These are phyloP conservation scores for Boletus rubescentipes DNA, from an alignment of 768 basidiomycete genomes.

Conservation along the genomic window DNA sequence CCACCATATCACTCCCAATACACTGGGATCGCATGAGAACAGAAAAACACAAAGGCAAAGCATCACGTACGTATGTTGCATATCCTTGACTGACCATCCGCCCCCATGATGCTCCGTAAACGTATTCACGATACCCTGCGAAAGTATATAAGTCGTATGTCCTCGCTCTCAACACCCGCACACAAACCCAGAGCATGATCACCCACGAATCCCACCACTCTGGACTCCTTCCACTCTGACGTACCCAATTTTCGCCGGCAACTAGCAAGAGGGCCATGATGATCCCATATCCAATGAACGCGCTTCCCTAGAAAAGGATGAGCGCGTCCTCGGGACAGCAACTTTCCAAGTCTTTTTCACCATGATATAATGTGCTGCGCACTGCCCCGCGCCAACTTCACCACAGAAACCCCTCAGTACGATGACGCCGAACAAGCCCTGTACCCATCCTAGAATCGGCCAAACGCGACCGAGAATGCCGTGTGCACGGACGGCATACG, in stretches of 20 bases:
- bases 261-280: slow-evolving; percentile 79
- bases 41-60: background rate
- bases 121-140: slow-evolving; percentile 65
- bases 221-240: slow-evolving; percentile 68
- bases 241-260: slow-evolving; percentile 76
- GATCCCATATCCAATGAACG: slow-evolving; percentile 84
- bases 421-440: slow-evolving; percentile 85
- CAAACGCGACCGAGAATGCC: slow-evolving; percentile 81
- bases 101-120: slow-evolving; percentile 88
- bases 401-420: slow-evolving; percentile 78
- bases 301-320: slow-evolving; percentile 54
- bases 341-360: slow-evolving; percentile 25
- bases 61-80: slow-evolving; percentile 83
- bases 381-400: slow-evolving; percentile 71
- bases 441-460: slow-evolving; percentile 84
- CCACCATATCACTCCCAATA: slow-evolving; percentile 69
- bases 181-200: slow-evolving; percentile 52
- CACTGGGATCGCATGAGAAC: slow-evolving; percentile 37
- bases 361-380: slow-evolving; percentile 87
- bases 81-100: slow-evolving; percentile 85
- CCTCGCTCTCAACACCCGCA: background rate
- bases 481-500: slow-evolving; percentile 68
- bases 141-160: background rate
- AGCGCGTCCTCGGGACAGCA: background rate
- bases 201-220: slow-evolving; percentile 85